Evolutionary conservation across 2,329 filamentous ascomycete species (phyloP).

Genomic region (Fusarium clavum): DNA sequence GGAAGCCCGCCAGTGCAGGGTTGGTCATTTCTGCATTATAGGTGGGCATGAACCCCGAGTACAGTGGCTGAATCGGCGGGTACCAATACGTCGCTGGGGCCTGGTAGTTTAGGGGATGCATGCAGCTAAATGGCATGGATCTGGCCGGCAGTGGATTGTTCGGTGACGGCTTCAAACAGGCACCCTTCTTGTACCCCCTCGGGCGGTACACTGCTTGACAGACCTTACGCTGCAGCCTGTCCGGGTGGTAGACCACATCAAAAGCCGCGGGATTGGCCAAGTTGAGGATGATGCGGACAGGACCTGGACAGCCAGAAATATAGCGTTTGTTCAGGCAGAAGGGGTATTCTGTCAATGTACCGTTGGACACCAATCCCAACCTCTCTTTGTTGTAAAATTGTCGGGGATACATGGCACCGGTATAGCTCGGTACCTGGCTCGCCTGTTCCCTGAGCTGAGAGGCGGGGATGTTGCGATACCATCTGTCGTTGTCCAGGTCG

Average conservation of each 20-base stretch:
- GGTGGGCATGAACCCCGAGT: not conserved
- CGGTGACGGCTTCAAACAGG: not conserved
- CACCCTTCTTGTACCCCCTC: conserved; percentile 13
- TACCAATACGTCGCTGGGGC: not conserved
- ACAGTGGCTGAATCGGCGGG: not conserved
- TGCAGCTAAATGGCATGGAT: not conserved
- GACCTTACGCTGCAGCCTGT: not conserved
- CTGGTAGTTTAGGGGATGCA: not conserved
- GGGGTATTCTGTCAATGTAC: conserved; percentile 22
- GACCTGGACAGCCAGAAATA: conserved; percentile 3
- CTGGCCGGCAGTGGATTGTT: not conserved
- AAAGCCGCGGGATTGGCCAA: not conserved
- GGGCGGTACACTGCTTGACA: conserved; percentile 13
- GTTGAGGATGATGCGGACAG: conserved; percentile 16
- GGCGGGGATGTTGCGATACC: conserved; percentile 18
- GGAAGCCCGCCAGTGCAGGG: not conserved
- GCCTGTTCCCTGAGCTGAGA: conserved; percentile 21
- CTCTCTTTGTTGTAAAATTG: conserved; percentile 11
- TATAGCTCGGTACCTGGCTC: not conserved
- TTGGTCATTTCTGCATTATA: not conserved
- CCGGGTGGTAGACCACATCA: conserved; percentile 20
- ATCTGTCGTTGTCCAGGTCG: not conserved
- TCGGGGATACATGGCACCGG: not conserved
- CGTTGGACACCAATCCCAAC: not conserved
- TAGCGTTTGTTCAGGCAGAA: conserved; percentile 22